Conservation (phyloP, 177 flowering plant genomes). For the Vitis hybrid region DNA sequence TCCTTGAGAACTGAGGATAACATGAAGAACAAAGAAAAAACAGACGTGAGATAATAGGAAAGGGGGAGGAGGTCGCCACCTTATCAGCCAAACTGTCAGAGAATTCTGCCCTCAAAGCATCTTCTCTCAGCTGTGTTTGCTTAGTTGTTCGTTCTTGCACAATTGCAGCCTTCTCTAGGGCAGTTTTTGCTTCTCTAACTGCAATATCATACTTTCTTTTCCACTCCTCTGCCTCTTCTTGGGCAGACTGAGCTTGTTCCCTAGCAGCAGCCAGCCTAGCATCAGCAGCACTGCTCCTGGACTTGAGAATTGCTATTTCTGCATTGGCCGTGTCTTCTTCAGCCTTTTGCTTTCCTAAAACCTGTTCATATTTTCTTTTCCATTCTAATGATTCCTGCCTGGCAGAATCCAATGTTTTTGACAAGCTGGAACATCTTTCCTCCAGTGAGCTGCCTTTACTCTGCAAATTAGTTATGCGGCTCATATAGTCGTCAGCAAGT, state of each 20-base stretch:
- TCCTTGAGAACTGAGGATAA: not conserved
- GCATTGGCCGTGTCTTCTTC: constrained; percentile 69
- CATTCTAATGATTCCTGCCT: constrained; percentile 73
- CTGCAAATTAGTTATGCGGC: constrained; percentile 68
- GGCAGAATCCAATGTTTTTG: constrained; percentile 57
- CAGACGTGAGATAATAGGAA: constrained; percentile 1
- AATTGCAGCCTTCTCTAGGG: constrained; percentile 88
- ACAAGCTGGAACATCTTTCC: constrained; percentile 59
- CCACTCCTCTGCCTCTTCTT: constrained; percentile 95
- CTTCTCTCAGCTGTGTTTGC: constrained; percentile 76
- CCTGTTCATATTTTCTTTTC: constrained; percentile 85
- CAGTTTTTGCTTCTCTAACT: constrained; percentile 81
- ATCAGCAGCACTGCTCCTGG: constrained; percentile 78
- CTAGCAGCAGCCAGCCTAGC: constrained; percentile 90
- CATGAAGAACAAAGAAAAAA: not conserved
- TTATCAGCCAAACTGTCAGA: constrained; percentile 58
- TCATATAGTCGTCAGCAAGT: constrained; percentile 70
- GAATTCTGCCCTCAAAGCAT: constrained; percentile 74
- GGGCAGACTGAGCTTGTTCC: constrained; percentile 82
- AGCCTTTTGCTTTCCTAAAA: constrained; percentile 53
- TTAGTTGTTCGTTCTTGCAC: constrained; percentile 74
- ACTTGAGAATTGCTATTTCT: constrained; percentile 70
- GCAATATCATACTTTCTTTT: constrained; percentile 80
- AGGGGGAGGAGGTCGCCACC: constrained; percentile 39
- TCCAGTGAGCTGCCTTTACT: constrained; percentile 74